Conservation (phyloP, 1,284 basidiomycete species). For the Ganoderma leucocontextum region DNA sequence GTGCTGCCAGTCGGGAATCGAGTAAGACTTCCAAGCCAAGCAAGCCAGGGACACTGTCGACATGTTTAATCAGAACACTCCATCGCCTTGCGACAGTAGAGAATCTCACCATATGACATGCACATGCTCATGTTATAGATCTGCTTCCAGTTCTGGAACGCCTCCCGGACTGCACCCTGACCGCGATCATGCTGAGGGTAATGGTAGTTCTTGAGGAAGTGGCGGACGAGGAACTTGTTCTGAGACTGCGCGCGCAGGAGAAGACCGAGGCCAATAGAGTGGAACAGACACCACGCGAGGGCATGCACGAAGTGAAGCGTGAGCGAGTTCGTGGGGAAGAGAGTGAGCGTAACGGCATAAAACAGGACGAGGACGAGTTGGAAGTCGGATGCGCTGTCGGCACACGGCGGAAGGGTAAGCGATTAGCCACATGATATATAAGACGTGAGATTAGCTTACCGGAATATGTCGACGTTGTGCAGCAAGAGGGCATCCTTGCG, state of each 20-base stretch:
- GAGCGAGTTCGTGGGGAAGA: conserved; percentile 54
- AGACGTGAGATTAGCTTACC: conserved; percentile 56
- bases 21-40: conserved; percentile 89
- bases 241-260: conserved; percentile 87
- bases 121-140: conserved; percentile 93
- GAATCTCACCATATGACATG: conserved; percentile 89
- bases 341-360: conserved; percentile 31
- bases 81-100: background rate
- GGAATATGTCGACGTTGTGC: conserved; percentile 84
- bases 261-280: conserved; percentile 89
- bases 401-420: background rate
- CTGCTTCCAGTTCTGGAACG: conserved; percentile 95
- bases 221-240: conserved; percentile 90
- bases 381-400: conserved; percentile 68
- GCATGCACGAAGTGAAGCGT: conserved; percentile 85
- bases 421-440: conserved; percentile 13
- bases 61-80: background rate
- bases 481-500: conserved; percentile 87
- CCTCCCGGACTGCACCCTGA: conserved; percentile 85
- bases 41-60: conserved; percentile 77
- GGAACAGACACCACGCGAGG: conserved; percentile 86
- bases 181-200: conserved; percentile 71
- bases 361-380: conserved; percentile 60
- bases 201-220: conserved; percentile 93
- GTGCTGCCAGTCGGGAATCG: conserved; percentile 64